Conservation (phyloP, 352 stramenopile species). For the Halophytophthora batemanensis region DNA sequence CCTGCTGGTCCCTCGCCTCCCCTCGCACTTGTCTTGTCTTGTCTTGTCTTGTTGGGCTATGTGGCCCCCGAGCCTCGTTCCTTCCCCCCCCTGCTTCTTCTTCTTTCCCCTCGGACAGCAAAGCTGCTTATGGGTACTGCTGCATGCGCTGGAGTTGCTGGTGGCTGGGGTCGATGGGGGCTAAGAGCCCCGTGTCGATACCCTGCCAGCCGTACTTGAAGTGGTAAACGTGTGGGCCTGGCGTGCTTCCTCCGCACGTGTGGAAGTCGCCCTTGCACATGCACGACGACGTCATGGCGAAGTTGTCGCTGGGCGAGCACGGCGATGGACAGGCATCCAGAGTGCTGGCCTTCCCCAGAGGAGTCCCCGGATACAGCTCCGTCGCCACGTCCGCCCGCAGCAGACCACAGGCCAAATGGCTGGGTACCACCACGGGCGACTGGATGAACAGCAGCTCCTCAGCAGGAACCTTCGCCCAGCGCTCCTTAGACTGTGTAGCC, state of each 20-base stretch:
- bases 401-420: conserved; percentile 56
- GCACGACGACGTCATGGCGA: conserved; percentile 31
- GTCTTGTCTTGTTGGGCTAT: too few relatives aligned
- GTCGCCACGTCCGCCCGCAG: conserved; percentile 43
- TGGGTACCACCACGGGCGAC: conserved; percentile 56
- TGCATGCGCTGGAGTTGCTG: conserved; percentile 31
- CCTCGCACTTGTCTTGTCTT: conserved; percentile 20
- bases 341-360: conserved; percentile 25
- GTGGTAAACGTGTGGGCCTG: conserved; percentile 66
- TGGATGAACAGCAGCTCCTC: conserved; percentile 77
- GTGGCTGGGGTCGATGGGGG: conserved; percentile 23
- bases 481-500: conserved; percentile 50
- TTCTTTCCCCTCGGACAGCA: conserved; percentile 2
- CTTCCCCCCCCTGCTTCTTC: conserved; percentile 29
- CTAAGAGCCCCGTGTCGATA: conserved; percentile 39
- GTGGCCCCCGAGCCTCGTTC: conserved; percentile 21
- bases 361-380: conserved; percentile 41
- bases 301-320: conserved; percentile 66
- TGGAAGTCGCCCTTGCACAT: conserved; percentile 62
- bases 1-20: conserved; percentile 14
- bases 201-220: conserved; percentile 84
- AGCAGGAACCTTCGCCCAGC: conserved; percentile 63
- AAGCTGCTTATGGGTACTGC: conserved; percentile 31
- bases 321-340: conserved; percentile 48
- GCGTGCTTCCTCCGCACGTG: conserved; percentile 36